Evolutionary conservation across 2,329 filamentous ascomycete genomes (phyloP), one percentile per base, ranked within the genome.

Genomic region (Westerdykella aurantiaca): DNA sequence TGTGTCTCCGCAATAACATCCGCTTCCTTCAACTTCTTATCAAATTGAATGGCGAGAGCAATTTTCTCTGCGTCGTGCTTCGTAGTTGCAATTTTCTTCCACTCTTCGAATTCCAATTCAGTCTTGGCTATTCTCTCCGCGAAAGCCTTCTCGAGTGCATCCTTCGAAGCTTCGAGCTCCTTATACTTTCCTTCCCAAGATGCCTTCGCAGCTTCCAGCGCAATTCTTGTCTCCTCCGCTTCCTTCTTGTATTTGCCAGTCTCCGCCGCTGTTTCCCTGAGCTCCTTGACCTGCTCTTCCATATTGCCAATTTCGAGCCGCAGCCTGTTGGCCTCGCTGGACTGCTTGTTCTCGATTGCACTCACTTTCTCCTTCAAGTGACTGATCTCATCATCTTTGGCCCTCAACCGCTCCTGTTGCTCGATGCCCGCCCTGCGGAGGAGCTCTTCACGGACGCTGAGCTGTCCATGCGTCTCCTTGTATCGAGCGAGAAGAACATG

Each of bases 331-430:
- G 66, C 69, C 50, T 80, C 76, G 37, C 70, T 68, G 0, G 72
- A 72, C 46, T 73, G 73, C 45, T 76, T 73, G 41, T 70, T 71
- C 38, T 73, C 71, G 14, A 74, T 64, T 37, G 69, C 71, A 37
- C 71, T 68, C 54, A 78, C 68, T 52, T 76, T 74, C 18, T 70
- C 68, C 43, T 74, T 74, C 48, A 79, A 52, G 12, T 71, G 67
- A 48, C 73, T 70, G 43, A 80, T 76, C 49, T 79, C 74, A 39
- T 62, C 57, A 38, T 79, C 75, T 53, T 78, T 78, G 41, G 69
- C 69, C 59, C 72, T 71, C 31, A 78, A 56, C 23, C 69, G 70
- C 47, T 77, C 72, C 39, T 75, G 69, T 47, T 78, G 73, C 46
- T 77, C 72, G 34, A 61, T 63, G 46, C 72, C 68, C 16, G 72